Conservation (phyloP, 495 filamentous ascomycete species). For the Penicillium odoratum region DNA sequence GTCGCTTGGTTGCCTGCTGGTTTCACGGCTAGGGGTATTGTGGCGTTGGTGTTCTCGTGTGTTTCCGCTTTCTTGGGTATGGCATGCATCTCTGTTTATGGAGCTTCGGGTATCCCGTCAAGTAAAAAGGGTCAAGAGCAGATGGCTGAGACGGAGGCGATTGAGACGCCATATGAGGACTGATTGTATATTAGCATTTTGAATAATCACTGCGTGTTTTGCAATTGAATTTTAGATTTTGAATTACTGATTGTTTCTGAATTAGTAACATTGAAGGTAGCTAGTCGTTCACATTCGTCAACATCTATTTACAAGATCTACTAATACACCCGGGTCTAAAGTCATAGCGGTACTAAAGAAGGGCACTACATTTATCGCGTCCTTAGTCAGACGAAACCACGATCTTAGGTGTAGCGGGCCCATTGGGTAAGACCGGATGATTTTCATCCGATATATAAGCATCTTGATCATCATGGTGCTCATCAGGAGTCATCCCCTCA, state of each 20-base stretch:
- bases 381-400: constrained; percentile 2
- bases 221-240: background rate
- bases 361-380: background rate
- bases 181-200: no score
- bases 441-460: background rate
- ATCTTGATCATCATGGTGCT: background rate
- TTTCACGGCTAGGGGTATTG: constrained; percentile 70
- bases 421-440: background rate
- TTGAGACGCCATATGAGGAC: background rate
- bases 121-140: background rate
- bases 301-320: background rate
- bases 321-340: background rate
- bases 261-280: background rate
- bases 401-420: background rate
- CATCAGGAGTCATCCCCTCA: background rate
- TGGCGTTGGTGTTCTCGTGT: constrained; percentile 71
- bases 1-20: constrained; percentile 62
- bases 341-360: background rate
- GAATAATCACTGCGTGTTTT: no score
- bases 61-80: constrained; percentile 73
- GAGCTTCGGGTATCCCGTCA: constrained; percentile 27
- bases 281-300: background rate
- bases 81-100: constrained; percentile 68
- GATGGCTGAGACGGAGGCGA: background rate
- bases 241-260: background rate